Evolutionary conservation across 176 grass and related monocot genomes (phyloP).

Genomic region (Echinochloa phyllopogon): DNA sequence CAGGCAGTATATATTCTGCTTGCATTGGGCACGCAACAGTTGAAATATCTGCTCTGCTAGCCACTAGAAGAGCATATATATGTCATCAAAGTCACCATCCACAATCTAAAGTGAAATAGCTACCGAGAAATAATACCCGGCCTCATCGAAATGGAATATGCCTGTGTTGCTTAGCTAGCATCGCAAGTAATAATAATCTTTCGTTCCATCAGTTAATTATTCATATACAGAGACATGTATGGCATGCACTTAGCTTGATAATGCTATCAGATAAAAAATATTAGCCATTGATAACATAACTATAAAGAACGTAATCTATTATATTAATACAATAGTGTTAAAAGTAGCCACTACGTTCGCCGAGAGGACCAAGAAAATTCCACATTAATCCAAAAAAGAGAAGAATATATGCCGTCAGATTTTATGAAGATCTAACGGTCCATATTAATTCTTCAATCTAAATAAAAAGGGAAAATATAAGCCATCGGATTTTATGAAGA

Average conservation of each 20-base stretch:
- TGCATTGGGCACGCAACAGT: not conserved
- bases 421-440: too few relatives aligned
- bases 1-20: constrained; percentile 25
- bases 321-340: too few relatives aligned
- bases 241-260: not conserved
- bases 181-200: not conserved
- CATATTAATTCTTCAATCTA: too few relatives aligned
- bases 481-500: too few relatives aligned
- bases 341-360: too few relatives aligned
- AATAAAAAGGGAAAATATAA: too few relatives aligned
- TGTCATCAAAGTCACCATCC: constrained; percentile 11
- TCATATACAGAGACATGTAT: not conserved
- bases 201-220: not conserved
- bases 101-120: not conserved
- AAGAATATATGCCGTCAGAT: too few relatives aligned
- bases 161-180: not conserved
- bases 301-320: not conserved
- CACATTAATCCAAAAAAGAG: too few relatives aligned
- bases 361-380: too few relatives aligned
- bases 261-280: not conserved
- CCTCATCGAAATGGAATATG: constrained; percentile 26
- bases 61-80: constrained; percentile 37
- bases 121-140: not conserved
- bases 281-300: not conserved
- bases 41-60: constrained; percentile 23